Evolutionary conservation across 2,329 filamentous ascomycete species (phyloP), one percentile per base, ranked within the genome.

Genomic region (Ascosphaera pollenicola): DNA sequence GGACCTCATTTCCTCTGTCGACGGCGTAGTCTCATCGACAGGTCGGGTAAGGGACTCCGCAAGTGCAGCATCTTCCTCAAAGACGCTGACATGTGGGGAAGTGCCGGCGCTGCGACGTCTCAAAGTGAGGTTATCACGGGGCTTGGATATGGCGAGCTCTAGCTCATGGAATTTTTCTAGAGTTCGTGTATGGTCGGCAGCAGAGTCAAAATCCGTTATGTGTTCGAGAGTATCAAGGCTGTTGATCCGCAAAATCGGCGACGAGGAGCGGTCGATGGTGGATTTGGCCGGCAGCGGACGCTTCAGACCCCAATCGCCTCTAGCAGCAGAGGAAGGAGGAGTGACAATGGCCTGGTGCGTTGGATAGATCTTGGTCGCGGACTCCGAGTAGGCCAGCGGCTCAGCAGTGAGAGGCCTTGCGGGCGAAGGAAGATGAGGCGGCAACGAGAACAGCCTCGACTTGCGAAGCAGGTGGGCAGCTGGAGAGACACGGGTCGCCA

Each of bases 221-320:
- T 84, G 78, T 58, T 94, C 84, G 48, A 75, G 70, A 2, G 82
- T 80, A 62, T 95, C 87, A 46, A 92, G 68, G 43, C 78, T 69
- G 49, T 73, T 75, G 47, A 95, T 61, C 46, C 81, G 73, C 40
- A 93, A 69, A 38, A 80, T 65, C 8, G 84, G 80, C n/a, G 74
- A 75, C 35, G 58, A 62, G 5, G 75, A 73, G 5, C 73, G 74
- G 40, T 72, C 71, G 16, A 73, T 70, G 3, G 82, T 85, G 2
- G 78, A 75, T 54, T 77, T 77, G 7, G 77, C 60, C 1, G 87
- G 87, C 4, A 95, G 64, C 1, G 83, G 68, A 40, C 87, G 68
- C 62, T 95, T 95, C 49, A 94, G 63, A 11, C 87, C 87, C 85
- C 87, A 95, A 52, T 95, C 87, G 28, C 87, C 87, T 51, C 72